Conservation (phyloP, 768 basidiomycete genomes). For the Collybiopsis luxurians region DNA sequence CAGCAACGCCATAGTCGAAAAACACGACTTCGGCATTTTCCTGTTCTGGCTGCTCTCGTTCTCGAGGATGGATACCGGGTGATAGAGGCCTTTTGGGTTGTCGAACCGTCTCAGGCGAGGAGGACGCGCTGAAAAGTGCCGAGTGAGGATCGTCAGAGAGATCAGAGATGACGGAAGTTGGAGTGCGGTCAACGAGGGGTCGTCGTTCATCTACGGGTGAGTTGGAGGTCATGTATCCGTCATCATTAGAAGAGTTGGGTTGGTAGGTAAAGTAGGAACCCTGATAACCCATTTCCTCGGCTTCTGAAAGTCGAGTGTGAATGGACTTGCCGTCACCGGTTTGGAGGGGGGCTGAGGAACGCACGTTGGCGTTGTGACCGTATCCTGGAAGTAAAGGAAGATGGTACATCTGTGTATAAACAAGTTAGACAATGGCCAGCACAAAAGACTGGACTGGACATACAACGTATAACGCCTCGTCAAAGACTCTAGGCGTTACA, state of each 20-base stretch:
- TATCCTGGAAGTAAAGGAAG: conserved; percentile 91
- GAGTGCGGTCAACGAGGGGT: conserved; percentile 10
- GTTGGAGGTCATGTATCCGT: conserved; percentile 62
- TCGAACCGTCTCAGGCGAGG: conserved; percentile 7
- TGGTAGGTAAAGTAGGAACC: conserved; percentile 68
- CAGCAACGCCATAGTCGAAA: conserved; percentile 86
- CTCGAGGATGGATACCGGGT: conserved; percentile 5
- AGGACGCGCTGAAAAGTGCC: conserved; percentile 14
- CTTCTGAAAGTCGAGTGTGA: conserved; percentile 72
- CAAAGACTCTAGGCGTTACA: conserved; percentile 80
- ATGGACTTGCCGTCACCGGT: conserved; percentile 54
- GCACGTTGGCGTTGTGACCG: conserved; percentile 76
- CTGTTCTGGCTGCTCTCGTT: conserved; percentile 30
- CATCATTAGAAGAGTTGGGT: conserved; percentile 32
- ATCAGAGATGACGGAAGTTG: conserved; percentile 10
- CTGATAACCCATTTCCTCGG: conserved; percentile 88
- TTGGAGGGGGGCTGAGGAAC: conserved; percentile 72
- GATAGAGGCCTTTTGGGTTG: not conserved
- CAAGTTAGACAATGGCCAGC: not conserved
- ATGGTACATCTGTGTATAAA: conserved; percentile 71
- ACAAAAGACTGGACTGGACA: conserved; percentile 27
- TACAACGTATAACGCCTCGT: conserved; percentile 92
- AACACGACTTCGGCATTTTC: conserved; percentile 74
- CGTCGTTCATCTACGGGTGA: conserved; percentile 38
- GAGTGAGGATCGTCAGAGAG: conserved; percentile 10